Evolutionary conservation across 2,329 filamentous ascomycete species (phyloP).

Genomic region (Ophiostoma sp.): DNA sequence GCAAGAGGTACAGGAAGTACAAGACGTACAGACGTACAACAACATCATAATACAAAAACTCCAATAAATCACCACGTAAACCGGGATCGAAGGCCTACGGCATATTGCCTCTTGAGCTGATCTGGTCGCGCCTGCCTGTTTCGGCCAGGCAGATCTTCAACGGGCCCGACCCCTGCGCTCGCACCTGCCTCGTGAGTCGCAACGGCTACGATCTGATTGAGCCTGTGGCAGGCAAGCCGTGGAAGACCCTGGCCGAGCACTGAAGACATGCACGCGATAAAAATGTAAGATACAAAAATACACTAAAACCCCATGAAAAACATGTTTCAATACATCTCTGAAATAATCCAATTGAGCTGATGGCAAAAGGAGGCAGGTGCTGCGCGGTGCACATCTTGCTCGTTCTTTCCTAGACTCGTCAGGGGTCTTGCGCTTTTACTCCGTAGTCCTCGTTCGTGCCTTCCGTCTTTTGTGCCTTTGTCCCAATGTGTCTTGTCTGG

Average conservation of each 20-base stretch:
- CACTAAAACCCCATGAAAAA: not conserved
- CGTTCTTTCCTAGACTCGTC: slow-evolving; percentile 3
- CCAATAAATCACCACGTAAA: too few relatives aligned
- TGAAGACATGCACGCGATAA: not conserved
- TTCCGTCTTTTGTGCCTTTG: not conserved
- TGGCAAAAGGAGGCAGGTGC: not conserved
- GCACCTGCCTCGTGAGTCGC: not conserved
- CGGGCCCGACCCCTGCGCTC: not conserved
- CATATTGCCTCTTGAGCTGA: not conserved
- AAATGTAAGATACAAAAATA: not conserved
- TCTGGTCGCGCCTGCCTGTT: slow-evolving; percentile 20
- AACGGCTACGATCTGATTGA: slow-evolving; percentile 7
- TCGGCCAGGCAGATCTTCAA: slow-evolving; percentile 16
- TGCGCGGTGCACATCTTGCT: slow-evolving; percentile 7
- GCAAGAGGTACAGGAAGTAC: not conserved
- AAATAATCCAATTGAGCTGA: not conserved
- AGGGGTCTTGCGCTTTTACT: slow-evolving; percentile 1
- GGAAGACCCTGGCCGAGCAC: too few relatives aligned
- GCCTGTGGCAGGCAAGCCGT: not conserved
- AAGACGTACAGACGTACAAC: not conserved
- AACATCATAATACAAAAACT: not conserved
- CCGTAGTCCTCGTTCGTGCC: not conserved
- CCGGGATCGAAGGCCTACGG: too few relatives aligned
- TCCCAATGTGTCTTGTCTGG: not conserved
- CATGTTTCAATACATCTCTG: not conserved